Base-by-base conservation (phyloP, 257 asterid species). In the Orobanche coerulescens region DNA sequence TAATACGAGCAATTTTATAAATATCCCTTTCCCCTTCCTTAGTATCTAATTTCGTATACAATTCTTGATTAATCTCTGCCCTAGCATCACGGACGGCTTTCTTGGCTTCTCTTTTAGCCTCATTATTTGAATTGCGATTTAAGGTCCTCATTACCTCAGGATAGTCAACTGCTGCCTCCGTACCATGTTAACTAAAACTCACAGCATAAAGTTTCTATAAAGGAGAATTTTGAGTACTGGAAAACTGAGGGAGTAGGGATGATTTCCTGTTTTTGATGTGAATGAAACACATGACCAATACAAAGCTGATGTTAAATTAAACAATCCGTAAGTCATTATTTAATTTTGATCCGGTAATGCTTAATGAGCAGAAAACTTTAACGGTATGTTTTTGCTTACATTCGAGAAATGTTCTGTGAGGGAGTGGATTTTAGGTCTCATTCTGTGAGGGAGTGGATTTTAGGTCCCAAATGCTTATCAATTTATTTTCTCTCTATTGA, bases 401-500 rank as follows among this genome's bases (percentile, higher is more conserved):
- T 59, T 64, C 34, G 46, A 40, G 18, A 48, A 49, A 8, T 64
- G 7, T 61, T 50, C 50, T 71, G 39, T 31, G 15, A 54, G 20
- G 8, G 50, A 25, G 19, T 40, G 25, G 23, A 30, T 31, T 22
- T 2, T 31, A 28, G 48, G 22, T 15, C n/a, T 40, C 30, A 39
- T 61, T 50, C 50, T 71, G 39, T 31, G 15, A 54, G 20, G 8
- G 50, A 25, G 19, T 40, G 25, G 23, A 30, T 31, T 22, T 2
- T 31, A 28, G 48, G 22, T 15, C n/a, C 48, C 30, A 39, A 6
- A 20, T 23, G 44, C 16, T 6, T 31, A 28, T 49, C 11, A 16
- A 34, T 64, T 60, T 34, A 16, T 64, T 58, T 53, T 46, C 67
- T 64, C 62, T 62, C 31, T 61, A 58, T 30, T 65, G 46, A 40